Evolutionary conservation across 108 stramenopile genomes (phyloP).

Genomic region (Discostella stelligeroides): DNA sequence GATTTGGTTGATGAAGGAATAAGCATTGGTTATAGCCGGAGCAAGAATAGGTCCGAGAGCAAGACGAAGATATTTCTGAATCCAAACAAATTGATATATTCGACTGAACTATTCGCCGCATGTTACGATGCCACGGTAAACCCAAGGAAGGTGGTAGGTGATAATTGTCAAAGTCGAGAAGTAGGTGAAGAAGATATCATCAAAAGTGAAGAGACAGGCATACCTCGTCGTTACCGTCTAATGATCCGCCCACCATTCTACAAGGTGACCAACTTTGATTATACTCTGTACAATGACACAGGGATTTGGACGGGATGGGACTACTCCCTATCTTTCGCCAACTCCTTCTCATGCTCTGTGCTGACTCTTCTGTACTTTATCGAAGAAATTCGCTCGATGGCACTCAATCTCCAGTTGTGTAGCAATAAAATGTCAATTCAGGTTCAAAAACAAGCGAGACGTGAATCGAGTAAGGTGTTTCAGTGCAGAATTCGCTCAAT

Average conservation of each 20-base stretch:
- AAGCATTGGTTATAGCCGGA: background rate
- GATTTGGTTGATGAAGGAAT: background rate
- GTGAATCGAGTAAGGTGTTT: constrained; percentile 6
- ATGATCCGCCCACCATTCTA: constrained; percentile 55
- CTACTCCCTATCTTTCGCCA: constrained; percentile 66
- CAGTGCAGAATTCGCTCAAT: background rate
- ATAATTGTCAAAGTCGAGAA: constrained; percentile 14
- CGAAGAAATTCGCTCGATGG: constrained; percentile 59
- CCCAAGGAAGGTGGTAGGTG: constrained; percentile 23
- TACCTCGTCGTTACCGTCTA: constrained; percentile 67
- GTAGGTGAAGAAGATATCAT: constrained; percentile 34
- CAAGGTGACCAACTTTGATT: constrained; percentile 65
- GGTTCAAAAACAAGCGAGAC: background rate
- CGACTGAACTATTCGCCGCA: constrained; percentile 36
- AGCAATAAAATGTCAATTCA: constrained; percentile 21
- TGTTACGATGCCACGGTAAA: constrained; percentile 64
- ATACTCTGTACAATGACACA: constrained; percentile 68
- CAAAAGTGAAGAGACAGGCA: constrained; percentile 33
- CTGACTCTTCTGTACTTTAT: constrained; percentile 74
- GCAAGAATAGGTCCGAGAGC: background rate
- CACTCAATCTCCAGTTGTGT: constrained; percentile 52
- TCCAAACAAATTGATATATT: constrained; percentile 75
- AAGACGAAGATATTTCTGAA: constrained; percentile 28
- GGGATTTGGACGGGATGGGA: constrained; percentile 84
- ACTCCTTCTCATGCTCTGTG: constrained; percentile 65